Base-by-base conservation (phyloP, 257 asterid species). In the Gentiana dahurica region DNA sequence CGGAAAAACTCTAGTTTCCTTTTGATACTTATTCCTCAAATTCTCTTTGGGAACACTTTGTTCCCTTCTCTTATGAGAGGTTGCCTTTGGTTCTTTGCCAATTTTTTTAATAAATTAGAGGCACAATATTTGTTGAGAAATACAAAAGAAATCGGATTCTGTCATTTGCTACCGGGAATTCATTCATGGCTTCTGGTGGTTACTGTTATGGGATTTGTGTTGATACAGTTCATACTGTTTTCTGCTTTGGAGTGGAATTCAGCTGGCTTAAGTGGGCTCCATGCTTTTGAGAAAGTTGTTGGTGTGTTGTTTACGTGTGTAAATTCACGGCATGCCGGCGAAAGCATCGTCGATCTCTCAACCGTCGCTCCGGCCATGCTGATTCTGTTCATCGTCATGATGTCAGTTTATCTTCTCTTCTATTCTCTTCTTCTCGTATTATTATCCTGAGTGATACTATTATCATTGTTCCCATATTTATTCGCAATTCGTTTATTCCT, bases 271-370 rank as follows among this genome's bases (percentile, higher is more conserved):
- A 8, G 34, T 45, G 85, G 77, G 4, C 32, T 79, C 0, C 67
- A 41, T 49, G 51, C 0, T 2, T 80, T 69, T 44, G 52, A 80
- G 74, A 83, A 73, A 73, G 1, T 75, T 12, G 79, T 80, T 61
- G 85, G 77, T 3, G 62, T 73, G 1, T 53, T 80, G 44, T 83
- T 83, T 53, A 69, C 71, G 15, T 80, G 76, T 47, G 74, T 72
- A 67, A 83, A 83, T 62, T 61, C 83, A 0, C 75, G 93, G 61
- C 87, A 83, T 13, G 1, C 80, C 4, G 93, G 93, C 15, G 80
- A 73, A 69, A 73, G 70, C 1, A 65, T 72, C 11, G 64, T 75
- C 7, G 85, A 83, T 56, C 59, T 75, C 10, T 71, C 88, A 0
- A 33, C 62, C 3, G 36, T 78, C 8, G 53, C 78, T 64, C 66